phyloP scores from a whole-genome alignment of 345 rosid species.

The Schrenkiella parvula region DNA sequence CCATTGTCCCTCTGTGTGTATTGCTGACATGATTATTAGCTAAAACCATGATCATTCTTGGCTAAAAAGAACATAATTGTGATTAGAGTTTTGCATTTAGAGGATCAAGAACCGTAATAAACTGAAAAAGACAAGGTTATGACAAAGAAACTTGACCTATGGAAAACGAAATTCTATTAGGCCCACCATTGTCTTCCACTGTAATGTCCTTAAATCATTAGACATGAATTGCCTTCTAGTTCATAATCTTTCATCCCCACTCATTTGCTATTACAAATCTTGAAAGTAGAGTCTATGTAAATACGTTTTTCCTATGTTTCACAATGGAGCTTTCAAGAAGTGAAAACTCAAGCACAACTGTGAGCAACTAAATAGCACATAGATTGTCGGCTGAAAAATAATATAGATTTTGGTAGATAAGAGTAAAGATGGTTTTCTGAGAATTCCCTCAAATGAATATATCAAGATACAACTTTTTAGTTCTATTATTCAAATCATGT shows the following conservation, averaged over 20 bases:
- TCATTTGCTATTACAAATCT: background rate
- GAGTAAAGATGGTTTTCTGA: background rate
- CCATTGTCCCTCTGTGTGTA: background rate
- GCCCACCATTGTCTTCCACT: constrained; percentile 13
- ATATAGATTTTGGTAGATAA: background rate
- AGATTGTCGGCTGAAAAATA: background rate
- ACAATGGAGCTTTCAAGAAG: background rate
- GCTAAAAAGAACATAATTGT: background rate
- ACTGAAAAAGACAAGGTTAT: background rate
- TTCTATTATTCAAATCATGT: constrained; percentile 23
- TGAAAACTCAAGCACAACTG: background rate
- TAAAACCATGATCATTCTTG: background rate
- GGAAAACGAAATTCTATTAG: constrained; percentile 2
- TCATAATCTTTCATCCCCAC: background rate
- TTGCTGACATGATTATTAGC: background rate
- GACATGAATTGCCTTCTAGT: background rate
- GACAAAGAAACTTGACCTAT: background rate
- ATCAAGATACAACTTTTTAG: constrained; percentile 10
- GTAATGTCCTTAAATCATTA: background rate
- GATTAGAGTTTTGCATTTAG: constrained; percentile 2
- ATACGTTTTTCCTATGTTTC: constrained; percentile 1
- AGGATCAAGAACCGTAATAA: background rate
- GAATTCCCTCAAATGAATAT: background rate
- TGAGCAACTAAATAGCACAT: background rate
- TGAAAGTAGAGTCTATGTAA: background rate